Base-by-base conservation (phyloP, 2,329 filamentous ascomycete genomes). In the Venturia carpophila region DNA sequence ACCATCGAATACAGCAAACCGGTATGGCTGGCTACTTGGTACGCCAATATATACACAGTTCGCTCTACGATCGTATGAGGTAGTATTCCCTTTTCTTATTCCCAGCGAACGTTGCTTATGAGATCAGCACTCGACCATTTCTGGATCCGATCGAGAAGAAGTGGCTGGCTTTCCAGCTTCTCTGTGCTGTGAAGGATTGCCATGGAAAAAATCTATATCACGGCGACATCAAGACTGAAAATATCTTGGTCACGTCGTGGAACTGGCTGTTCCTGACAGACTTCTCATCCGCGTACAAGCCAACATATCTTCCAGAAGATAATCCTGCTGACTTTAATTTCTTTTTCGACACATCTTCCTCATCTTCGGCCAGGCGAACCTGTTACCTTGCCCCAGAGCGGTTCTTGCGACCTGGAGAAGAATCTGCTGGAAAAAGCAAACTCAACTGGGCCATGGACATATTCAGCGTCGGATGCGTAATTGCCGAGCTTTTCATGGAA, bases 221-320 rank as follows among this genome's bases (percentile, higher is more conserved):
- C 74, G 95, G 94, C 66, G 95, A 99, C 73, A 97, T 99, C 79
- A 99, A 99, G 80, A 94, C 93, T 1, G 93, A 99, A 76, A 99
- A 99, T 71, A 86, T 96, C 43, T 80, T 99, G 60, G 93, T 99
- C 62, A 99, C 94, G 0, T 97, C 94, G 7, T 99, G 94, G 94
- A 97, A 97, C 78, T 99, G 95, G 94, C 83, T 99, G 1, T 99
- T 97, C 74, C 83, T 99, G 45, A 88, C 92, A n/a, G 94, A 99
- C 75, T 99, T 97, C 75, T 96, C 93, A 4, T 92, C 93, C 0
- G 88, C 90, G 0, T 97, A 96, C 79, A 99, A 99, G 73, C 94
- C 92, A 13, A 90, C 92, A 5, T 91, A 91, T 75, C 81, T 99
- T 2, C 94, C 94, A 2, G 93, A 97, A 75, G 92, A 99, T 72